Evolutionary conservation across 192 early-diverging fungal genomes (phyloP), one percentile per base, ranked within the genome.

Genomic region (Umbelopsis vinacea): DNA sequence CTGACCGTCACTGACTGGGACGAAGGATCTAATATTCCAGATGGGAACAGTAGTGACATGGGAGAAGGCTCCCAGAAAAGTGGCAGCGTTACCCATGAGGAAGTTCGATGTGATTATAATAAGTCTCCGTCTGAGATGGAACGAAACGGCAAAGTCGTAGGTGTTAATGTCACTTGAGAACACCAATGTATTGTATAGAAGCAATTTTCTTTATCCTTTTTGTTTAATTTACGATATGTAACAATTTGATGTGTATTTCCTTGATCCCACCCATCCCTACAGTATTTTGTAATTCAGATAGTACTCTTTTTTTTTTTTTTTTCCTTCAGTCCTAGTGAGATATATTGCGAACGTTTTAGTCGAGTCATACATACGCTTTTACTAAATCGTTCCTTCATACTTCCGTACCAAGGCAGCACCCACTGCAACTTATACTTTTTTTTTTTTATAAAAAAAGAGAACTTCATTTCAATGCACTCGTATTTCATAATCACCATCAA

Each of bases 81-180:
- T 12, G 15, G 14, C 17, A 29, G 29, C 35, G 57, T 35, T 14
- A 43, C 40, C 6, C 6, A 43, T 12, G 29, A 63, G 15, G 57
- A 63, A 3, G 29, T 4, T 10, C 33, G 15, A 63, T 63, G 33
- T 37, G 33, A 63, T 6, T 26, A 15, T 35, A 63, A 15, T 35
- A 63, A 63, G 17, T 35, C 57, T 11, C 29, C 33, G 15, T 63
- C 57, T 37, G 57, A 63, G 33, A 63, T 63, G 57, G 26, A 63
- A 19, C 12, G 33, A 37, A 63, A 63, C 33, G 57, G 57, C 33
- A 63, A 63, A 63, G 57, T 29, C 35, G 29, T 63, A 29, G 57
- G 57, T 63, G 57, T 63, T 19, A 63, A 63, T 37, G 57, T 63
- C 26, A 63, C 57, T 15, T 63, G 12, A n/a, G n/a, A 63, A 35